phyloP scores from a whole-genome alignment of 2,329 filamentous ascomycete genomes.

The Dactylellina cionopaga region DNA sequence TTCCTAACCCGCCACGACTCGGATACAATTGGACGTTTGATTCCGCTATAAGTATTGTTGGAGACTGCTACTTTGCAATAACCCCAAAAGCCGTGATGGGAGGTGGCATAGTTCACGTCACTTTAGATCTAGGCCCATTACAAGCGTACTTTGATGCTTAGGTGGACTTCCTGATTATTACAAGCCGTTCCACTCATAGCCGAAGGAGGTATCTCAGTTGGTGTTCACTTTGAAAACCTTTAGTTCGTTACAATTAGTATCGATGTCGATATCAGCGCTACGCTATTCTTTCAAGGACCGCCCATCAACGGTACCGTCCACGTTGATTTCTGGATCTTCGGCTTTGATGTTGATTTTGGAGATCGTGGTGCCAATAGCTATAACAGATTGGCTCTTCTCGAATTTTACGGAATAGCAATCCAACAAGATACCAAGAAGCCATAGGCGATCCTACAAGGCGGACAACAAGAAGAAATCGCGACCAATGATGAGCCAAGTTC shows the following conservation, averaged over 20 bases:
- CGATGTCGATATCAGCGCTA: conserved; percentile 49
- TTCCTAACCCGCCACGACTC: conserved; percentile 59
- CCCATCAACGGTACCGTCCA: conserved; percentile 54
- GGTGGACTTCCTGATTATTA: conserved; percentile 62
- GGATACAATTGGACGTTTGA: conserved; percentile 61
- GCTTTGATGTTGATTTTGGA: conserved; percentile 55
- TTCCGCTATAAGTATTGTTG: conserved; percentile 58
- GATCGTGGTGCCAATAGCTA: background rate
- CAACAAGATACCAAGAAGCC: conserved; percentile 18
- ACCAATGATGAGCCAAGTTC: conserved; percentile 9
- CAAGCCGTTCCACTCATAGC: conserved; percentile 59
- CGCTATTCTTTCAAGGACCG: conserved; percentile 45
- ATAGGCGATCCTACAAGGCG: background rate
- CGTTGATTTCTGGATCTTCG: conserved; percentile 57
- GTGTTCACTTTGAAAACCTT: conserved; percentile 43
- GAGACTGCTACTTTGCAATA: conserved; percentile 63
- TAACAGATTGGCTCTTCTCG: conserved; percentile 3
- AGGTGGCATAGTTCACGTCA: conserved; percentile 59
- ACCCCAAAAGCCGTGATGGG: conserved; percentile 63
- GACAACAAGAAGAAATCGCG: background rate
- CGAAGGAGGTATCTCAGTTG: conserved; percentile 54
- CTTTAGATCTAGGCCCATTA: conserved; percentile 58
- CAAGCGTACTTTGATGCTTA: conserved; percentile 61
- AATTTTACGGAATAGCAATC: conserved; percentile 18
- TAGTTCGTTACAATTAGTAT: conserved; percentile 46